Base-by-base conservation (phyloP, 2,329 filamentous ascomycete species). In the Cercospora zeae-maydis region DNA sequence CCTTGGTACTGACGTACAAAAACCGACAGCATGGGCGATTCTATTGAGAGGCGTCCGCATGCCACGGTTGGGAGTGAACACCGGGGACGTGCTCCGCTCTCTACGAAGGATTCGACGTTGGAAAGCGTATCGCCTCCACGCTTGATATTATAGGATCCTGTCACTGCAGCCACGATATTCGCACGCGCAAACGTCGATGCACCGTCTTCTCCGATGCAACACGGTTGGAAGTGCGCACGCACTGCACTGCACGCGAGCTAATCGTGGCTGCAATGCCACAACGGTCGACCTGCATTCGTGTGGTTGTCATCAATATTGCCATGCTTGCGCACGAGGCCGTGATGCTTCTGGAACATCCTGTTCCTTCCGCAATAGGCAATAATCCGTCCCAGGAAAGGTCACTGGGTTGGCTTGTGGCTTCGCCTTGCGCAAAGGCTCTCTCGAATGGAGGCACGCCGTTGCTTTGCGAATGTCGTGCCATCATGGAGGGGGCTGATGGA, bases 1-100 rank as follows among this genome's bases (percentile, higher is more conserved):
- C 16, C 53, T 33, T 59, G 57, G 57, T 59, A 47, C 57, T 52
- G 31, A 59, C 45, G 57, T 34, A 47, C 21, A 13, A 31, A 52
- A 52, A 27, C 57, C 57, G 45, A 53, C 47, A 47, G 10, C 45
- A 11, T 59, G 57, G 57, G 19, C 42, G 27, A 27, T 34, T 52
- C 45, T 59, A 53, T 59, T 42, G 57, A 13, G n/a, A 58, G 57
- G 57, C 57, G 57, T 59, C 53, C 45, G 45, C 57, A 31, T 59
- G 57, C 57, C 57, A 59, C 52, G 47, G 57, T 45, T 53, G 21
- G 13, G 31, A 39, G 31, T 59, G 57, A 59, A 53, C 57, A 19
- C 33, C 21, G 45, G 47, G 45, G 34, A 52, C 57, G 45, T 59
- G 57, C 57, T 39, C 31, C 21, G 51, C 10, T 24, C 57, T 53